Evolutionary conservation across 192 early-diverging fungal species (phyloP).

Genomic region (Glomus cerebriforme): DNA sequence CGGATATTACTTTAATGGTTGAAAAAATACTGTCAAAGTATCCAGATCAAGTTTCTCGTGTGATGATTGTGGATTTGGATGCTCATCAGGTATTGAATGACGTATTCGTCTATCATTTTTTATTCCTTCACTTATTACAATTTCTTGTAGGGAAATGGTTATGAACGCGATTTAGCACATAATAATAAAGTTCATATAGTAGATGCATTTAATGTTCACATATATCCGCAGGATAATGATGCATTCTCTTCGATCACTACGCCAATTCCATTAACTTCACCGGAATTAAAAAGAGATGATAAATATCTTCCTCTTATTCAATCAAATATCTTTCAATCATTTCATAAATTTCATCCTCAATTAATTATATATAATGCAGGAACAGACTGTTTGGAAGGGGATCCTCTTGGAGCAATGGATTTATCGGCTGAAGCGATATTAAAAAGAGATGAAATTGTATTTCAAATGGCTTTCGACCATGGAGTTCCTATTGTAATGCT

Average conservation of each 20-base stretch:
- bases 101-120: background rate
- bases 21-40: background rate
- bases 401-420: conserved; percentile 31
- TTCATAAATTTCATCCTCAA: conserved; percentile 29
- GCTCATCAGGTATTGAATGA: conserved; percentile 28
- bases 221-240: conserved; percentile 26
- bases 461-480: conserved; percentile 29
- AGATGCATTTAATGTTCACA: conserved; percentile 28
- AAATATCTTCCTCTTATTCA: conserved; percentile 26
- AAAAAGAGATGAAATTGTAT: conserved; percentile 31
- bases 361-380: conserved; percentile 34
- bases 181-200: conserved; percentile 26
- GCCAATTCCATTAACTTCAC: conserved; percentile 12
- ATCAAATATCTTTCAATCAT: conserved; percentile 26
- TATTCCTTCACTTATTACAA: background rate
- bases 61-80: conserved; percentile 35
- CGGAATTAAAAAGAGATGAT: background rate
- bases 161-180: conserved; percentile 30
- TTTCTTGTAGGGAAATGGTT: conserved; percentile 30
- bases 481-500: conserved; percentile 31
- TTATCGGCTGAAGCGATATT: conserved; percentile 1
- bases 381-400: conserved; percentile 30
- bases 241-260: conserved; percentile 16
- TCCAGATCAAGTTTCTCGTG: conserved; percentile 13
- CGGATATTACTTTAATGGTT: conserved; percentile 30